A percentile compares a stretch with the other conserved stretches of the same genome.
Conservation (phyloP, 2,329 filamentous ascomycete species). For the Stagonosporopsis tanaceti region DNA sequence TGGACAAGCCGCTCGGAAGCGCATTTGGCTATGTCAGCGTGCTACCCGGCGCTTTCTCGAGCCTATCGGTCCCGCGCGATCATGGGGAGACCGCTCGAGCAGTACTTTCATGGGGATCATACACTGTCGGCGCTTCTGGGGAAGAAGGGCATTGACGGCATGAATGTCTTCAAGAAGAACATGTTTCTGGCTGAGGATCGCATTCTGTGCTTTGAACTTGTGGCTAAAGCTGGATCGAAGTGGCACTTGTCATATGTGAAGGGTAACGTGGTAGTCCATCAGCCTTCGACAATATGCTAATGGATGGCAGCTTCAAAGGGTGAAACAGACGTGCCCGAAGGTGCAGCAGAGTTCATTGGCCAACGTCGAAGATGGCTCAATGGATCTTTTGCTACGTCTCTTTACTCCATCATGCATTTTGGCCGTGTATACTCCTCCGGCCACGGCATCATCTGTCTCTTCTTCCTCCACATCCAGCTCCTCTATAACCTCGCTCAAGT, state of each 20-base stretch:
- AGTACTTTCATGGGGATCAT: background rate
- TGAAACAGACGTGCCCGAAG: slow-evolving; percentile 95
- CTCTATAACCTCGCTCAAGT: slow-evolving; percentile 89
- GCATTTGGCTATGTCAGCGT: background rate
- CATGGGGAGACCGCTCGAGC: background rate
- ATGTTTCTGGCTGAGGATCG: slow-evolving; percentile 84
- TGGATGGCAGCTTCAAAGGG: slow-evolving; percentile 87
- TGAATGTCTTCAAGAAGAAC: slow-evolving; percentile 99
- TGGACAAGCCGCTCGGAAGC: background rate
- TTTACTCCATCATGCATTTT: slow-evolving; percentile 97
- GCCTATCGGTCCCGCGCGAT: background rate
- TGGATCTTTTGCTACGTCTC: slow-evolving; percentile 92
- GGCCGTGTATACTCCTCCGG: slow-evolving; percentile 95
- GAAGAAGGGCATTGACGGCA: slow-evolving; percentile 98
- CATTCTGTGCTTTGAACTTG: slow-evolving; percentile 74
- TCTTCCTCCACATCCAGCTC: slow-evolving; percentile 94
- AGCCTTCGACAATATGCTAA: background rate
- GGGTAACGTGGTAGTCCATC: background rate
- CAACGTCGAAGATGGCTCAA: slow-evolving; percentile 97
- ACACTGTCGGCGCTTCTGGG: slow-evolving; percentile 82
- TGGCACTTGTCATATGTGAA: slow-evolving; percentile 11
- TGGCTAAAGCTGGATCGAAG: slow-evolving; percentile 10
- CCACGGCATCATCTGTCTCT: slow-evolving; percentile 94
- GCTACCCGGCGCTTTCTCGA: background rate
- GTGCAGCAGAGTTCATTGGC: slow-evolving; percentile 91